phyloP scores from a whole-genome alignment of 106 monocot species.

The Dioscorea dumetorum region DNA sequence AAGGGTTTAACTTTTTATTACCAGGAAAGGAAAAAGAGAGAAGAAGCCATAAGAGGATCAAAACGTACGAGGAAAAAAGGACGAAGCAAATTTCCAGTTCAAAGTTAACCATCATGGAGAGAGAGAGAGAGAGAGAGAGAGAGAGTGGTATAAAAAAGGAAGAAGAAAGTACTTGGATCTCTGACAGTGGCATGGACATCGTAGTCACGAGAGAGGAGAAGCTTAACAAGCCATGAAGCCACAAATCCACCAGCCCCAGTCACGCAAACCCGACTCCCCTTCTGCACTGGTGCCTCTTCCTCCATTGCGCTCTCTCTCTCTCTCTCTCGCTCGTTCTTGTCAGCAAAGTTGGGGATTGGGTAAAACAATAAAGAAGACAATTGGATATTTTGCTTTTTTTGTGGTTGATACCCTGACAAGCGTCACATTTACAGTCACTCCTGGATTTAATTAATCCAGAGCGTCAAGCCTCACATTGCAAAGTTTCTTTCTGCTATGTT shows the following conservation, averaged over 20 bases:
- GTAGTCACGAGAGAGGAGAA: conserved; percentile 31
- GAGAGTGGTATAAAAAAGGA: background rate
- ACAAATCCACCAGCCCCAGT: conserved; percentile 30
- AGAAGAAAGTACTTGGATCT: background rate
- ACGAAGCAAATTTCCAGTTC: background rate
- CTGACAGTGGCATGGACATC: conserved; percentile 21
- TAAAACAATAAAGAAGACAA: too few relatives aligned
- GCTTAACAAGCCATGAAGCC: conserved; percentile 37
- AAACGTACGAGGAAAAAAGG: background rate
- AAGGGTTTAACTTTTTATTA: too few relatives aligned
- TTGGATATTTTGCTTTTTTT: too few relatives aligned
- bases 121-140: background rate
- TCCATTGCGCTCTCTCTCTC: conserved; percentile 16
- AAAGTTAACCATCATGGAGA: background rate
- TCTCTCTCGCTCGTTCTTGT: too few relatives aligned
- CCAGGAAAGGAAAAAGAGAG: too few relatives aligned
- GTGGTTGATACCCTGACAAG: too few relatives aligned
- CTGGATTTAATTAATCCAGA: too few relatives aligned
- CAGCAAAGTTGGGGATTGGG: too few relatives aligned
- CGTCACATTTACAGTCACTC: too few relatives aligned
- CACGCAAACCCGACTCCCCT: conserved; percentile 23
- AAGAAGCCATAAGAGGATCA: too few relatives aligned
- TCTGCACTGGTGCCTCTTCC: background rate
- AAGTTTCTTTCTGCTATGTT: too few relatives aligned
- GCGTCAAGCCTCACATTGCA: too few relatives aligned